phyloP scores from a whole-genome alignment of 2,329 filamentous ascomycete species.

The Cytospora piceae region DNA sequence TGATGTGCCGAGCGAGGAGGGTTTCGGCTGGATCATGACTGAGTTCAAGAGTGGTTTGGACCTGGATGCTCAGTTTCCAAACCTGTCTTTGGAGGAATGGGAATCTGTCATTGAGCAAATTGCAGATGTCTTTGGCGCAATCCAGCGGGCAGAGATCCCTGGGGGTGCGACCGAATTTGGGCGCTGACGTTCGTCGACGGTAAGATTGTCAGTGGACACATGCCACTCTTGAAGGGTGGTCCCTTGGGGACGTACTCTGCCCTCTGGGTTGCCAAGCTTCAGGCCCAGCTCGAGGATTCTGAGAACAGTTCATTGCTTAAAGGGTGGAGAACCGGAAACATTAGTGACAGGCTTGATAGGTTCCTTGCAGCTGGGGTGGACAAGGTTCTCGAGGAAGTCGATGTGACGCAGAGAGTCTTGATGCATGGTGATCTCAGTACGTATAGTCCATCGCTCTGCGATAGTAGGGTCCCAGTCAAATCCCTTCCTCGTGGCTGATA shows the following conservation, averaged over 20 bases:
- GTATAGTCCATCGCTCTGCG: slow-evolving; percentile 13
- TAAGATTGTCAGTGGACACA: slow-evolving; percentile 31
- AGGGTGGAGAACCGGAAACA: slow-evolving; percentile 33
- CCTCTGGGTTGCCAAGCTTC: slow-evolving; percentile 30
- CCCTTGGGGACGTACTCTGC: slow-evolving; percentile 32
- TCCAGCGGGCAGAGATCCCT: slow-evolving; percentile 33
- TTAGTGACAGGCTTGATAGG: slow-evolving; percentile 28
- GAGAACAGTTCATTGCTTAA: slow-evolving; percentile 28
- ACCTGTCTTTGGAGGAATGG: slow-evolving; percentile 24
- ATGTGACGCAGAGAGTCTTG: slow-evolving; percentile 27
- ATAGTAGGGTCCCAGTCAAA: background rate
- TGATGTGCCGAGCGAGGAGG: slow-evolving; percentile 3
- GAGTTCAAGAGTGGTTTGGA: slow-evolving; percentile 36
- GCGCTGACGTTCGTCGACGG: slow-evolving; percentile 32
- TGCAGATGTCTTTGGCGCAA: slow-evolving; percentile 31
- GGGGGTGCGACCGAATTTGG: slow-evolving; percentile 26
- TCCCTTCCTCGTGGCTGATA: background rate
- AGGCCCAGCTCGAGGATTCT: slow-evolving; percentile 21
- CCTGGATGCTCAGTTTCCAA: slow-evolving; percentile 31
- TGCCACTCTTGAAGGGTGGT: slow-evolving; percentile 28
- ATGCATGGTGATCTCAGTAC: slow-evolving; percentile 38
- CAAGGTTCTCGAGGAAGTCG: slow-evolving; percentile 29
- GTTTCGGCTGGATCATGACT: slow-evolving; percentile 35
- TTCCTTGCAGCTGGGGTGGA: slow-evolving; percentile 30
- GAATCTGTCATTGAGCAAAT: slow-evolving; percentile 33